phyloP scores from a whole-genome alignment of 495 filamentous ascomycete species.

The Aspergillus coremiiformis region DNA sequence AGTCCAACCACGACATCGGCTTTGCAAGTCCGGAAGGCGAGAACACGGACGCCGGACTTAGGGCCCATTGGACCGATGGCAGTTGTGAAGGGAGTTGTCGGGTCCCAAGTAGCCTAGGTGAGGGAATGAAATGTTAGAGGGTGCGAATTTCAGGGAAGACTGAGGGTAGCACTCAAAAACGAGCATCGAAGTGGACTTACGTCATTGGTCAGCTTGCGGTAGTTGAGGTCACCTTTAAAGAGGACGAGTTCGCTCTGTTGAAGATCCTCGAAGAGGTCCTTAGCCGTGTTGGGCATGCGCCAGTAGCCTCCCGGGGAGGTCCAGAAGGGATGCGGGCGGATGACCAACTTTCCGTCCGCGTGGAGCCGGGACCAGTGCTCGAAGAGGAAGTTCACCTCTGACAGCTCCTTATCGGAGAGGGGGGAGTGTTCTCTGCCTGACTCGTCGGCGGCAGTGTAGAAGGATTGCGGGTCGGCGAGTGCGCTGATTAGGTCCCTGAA shows the following conservation, averaged over 20 bases:
- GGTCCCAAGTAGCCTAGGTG: constrained; percentile 68
- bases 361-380: constrained; percentile 71
- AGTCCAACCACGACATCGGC: constrained; percentile 92
- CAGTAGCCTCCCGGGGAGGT: constrained; percentile 78
- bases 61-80: constrained; percentile 84
- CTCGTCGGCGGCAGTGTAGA: constrained; percentile 71
- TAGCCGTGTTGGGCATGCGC: constrained; percentile 63
- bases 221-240: constrained; percentile 96
- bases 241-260: constrained; percentile 80
- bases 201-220: constrained; percentile 83
- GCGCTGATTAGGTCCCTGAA: constrained; percentile 72
- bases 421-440: constrained; percentile 47
- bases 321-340: constrained; percentile 85
- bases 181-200: too few species aligned
- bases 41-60: constrained; percentile 67
- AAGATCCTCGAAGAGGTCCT: constrained; percentile 68
- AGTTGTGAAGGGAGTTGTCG: constrained; percentile 75
- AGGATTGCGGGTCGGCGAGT: constrained; percentile 62
- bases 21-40: constrained; percentile 90
- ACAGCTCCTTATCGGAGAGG: constrained; percentile 59
- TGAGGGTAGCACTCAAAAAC: too few species aligned
- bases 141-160: constrained; percentile 4
- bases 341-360: constrained; percentile 67
- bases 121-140: background rate
- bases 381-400: constrained; percentile 69